phyloP scores from a whole-genome alignment of 441 rosid genomes.

The Gossypium davidsonii region DNA sequence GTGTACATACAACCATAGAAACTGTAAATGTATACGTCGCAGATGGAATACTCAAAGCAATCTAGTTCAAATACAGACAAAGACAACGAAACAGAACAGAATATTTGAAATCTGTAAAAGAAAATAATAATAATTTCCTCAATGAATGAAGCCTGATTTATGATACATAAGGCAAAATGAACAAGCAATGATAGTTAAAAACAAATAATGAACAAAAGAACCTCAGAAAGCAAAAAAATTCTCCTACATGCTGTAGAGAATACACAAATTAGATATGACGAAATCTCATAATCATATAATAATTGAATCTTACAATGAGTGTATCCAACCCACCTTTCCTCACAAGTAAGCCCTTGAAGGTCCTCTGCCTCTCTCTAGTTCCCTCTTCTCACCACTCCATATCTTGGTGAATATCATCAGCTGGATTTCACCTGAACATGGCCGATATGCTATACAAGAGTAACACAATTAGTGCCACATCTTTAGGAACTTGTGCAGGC shows the following conservation, averaged over 20 bases:
- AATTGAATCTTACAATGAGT: constrained; percentile 1
- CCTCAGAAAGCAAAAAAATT: constrained; percentile 5
- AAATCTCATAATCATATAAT: constrained; percentile 6
- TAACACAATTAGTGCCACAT: neutral
- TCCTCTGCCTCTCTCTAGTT: neutral
- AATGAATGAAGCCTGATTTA: neutral
- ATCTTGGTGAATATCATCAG: neutral
- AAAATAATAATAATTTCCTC: neutral
- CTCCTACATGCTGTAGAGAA: constrained; percentile 4
- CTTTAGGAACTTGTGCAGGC: neutral
- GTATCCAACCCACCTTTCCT: constrained; percentile 12
- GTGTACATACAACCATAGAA: too few relatives aligned
- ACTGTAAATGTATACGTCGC: too few relatives aligned
- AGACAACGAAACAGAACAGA: too few relatives aligned
- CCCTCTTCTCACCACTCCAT: neutral
- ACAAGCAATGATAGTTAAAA: neutral
- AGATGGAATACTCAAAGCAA: too few relatives aligned
- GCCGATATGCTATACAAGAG: constrained; percentile 22
- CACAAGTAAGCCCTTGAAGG: constrained; percentile 7
- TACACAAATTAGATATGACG: neutral
- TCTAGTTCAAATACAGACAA: too few relatives aligned
- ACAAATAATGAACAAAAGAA: constrained; percentile 14
- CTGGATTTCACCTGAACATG: neutral
- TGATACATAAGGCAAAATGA: neutral
- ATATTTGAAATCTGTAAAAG: too few relatives aligned